phyloP scores from a whole-genome alignment of 352 stramenopile species.

The Phytophthora tubulina region DNA sequence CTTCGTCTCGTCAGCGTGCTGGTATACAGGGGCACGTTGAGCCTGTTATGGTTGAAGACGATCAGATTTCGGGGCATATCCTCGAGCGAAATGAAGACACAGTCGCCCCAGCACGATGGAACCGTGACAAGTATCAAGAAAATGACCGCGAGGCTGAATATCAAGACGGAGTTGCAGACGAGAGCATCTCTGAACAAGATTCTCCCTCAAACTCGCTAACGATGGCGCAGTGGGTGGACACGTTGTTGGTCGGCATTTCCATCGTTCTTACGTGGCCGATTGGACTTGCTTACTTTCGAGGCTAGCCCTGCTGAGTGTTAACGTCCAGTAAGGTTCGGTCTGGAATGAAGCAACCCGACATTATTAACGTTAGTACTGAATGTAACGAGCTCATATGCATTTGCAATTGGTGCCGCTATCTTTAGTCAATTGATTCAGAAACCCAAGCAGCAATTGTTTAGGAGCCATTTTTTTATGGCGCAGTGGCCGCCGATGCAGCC shows the following conservation, averaged over 20 bases:
- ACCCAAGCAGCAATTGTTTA: no score
- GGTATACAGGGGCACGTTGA: neutral
- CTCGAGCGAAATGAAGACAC: neutral
- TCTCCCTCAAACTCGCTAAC: neutral
- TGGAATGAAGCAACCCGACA: neutral
- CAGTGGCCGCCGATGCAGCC: no score
- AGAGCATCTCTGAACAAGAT: slow-evolving; percentile 1
- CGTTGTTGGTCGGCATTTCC: slow-evolving; percentile 24
- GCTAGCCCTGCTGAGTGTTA: slow-evolving; percentile 1
- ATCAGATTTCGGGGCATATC: neutral
- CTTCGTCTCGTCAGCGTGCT: neutral
- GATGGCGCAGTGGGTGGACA: slow-evolving; percentile 11
- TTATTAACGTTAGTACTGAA: neutral
- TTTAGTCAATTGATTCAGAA: no score
- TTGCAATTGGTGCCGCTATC: no score
- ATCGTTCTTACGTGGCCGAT: slow-evolving; percentile 35
- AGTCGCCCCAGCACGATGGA: neutral
- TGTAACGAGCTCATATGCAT: neutral
- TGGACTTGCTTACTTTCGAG: slow-evolving; percentile 18
- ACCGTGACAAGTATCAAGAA: neutral
- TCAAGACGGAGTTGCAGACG: neutral
- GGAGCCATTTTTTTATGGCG: no score
- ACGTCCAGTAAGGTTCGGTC: neutral
- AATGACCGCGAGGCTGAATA: neutral
- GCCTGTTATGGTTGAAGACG: neutral